phyloP scores from a whole-genome alignment of 2,329 filamentous ascomycete genomes.

The Trichoderma sp. region DNA sequence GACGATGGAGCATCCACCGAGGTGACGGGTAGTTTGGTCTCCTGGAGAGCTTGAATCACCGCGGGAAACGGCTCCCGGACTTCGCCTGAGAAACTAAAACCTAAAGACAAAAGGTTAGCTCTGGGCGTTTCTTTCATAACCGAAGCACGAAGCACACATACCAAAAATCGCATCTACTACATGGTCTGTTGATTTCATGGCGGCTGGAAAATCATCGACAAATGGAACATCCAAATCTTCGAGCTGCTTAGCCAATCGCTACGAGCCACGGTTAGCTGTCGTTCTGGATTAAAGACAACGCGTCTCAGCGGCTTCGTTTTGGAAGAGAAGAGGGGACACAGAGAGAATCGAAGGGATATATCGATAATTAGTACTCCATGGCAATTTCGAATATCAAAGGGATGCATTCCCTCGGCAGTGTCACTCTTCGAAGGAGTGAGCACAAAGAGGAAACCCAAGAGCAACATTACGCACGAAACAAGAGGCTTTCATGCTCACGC shows the following conservation, averaged over 20 bases:
- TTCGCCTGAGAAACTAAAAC: constrained; percentile 90
- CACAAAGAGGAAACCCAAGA: constrained; percentile 24
- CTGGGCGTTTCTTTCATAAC: background rate
- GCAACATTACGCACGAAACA: constrained; percentile 27
- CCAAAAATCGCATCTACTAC: constrained; percentile 93
- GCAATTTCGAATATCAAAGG: background rate
- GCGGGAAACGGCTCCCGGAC: constrained; percentile 88
- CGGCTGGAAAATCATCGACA: constrained; percentile 72
- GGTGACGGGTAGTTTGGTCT: constrained; percentile 74
- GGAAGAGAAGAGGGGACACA: background rate
- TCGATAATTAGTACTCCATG: background rate
- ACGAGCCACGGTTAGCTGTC: constrained; percentile 37
- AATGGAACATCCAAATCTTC: constrained; percentile 82
- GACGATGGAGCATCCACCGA: constrained; percentile 92
- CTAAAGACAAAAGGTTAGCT: constrained; percentile 42
- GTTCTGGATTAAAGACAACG: background rate
- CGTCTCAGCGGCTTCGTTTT: background rate
- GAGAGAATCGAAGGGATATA: background rate
- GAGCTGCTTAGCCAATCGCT: constrained; percentile 84
- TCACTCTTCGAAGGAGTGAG: background rate
- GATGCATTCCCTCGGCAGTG: background rate
- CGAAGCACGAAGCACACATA: constrained; percentile 43
- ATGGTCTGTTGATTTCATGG: constrained; percentile 71
- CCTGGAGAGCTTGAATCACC: constrained; percentile 76
- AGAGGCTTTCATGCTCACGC: constrained; percentile 1